Conservation (phyloP, 139 green algal species). For the Klebsormidium nitens region DNA sequence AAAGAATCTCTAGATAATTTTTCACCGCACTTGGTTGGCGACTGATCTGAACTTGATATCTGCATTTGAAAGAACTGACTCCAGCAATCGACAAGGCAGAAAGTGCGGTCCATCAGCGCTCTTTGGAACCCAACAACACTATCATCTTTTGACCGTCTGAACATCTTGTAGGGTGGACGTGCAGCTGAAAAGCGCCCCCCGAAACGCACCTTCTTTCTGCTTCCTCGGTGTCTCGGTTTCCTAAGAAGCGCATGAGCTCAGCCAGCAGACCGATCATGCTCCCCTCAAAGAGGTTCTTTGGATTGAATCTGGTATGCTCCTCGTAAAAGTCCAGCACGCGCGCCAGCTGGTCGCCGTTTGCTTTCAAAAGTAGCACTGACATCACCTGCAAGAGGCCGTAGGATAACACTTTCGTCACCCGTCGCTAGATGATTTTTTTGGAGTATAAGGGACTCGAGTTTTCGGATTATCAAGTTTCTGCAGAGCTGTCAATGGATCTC, state of each 20-base stretch:
- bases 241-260: slow-evolving; percentile 30
- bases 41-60: too few species aligned
- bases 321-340: slow-evolving; percentile 33
- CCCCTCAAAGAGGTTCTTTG: slow-evolving; percentile 12
- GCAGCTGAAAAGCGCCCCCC: too few species aligned
- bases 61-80: neutral
- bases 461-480: too few species aligned
- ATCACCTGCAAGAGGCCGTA: too few species aligned
- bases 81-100: neutral
- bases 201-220: neutral
- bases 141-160: neutral
- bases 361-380: slow-evolving; percentile 10
- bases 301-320: neutral
- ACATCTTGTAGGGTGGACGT: neutral
- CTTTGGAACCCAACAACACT: neutral
- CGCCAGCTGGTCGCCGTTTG: slow-evolving; percentile 10
- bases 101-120: neutral
- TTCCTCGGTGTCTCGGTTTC: slow-evolving; percentile 3
- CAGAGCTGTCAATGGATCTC: too few species aligned
- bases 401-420: too few species aligned
- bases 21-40: too few species aligned
- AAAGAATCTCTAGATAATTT: too few species aligned
- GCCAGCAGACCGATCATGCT: slow-evolving; percentile 20
- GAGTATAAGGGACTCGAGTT: too few species aligned
- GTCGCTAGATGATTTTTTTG: too few species aligned